A percentile compares a stretch with the other conserved stretches of the same genome.
These are phyloP conservation scores for Alternaria metachromatica DNA, from an alignment of 2,329 filamentous ascomycete species.

Conservation along the genomic window DNA sequence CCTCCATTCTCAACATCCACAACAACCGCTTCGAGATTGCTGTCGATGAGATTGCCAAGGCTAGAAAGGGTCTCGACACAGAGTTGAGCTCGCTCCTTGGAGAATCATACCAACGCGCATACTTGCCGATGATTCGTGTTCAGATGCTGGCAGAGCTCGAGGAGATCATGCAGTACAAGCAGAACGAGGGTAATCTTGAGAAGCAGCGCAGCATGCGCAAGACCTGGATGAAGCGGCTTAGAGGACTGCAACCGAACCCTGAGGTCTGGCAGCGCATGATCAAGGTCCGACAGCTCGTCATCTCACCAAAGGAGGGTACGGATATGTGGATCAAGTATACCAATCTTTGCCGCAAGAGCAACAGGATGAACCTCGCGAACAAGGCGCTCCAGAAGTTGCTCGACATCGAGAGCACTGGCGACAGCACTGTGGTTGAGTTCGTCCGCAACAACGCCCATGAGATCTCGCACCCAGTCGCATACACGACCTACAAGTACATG, in stretches of 20 bases:
- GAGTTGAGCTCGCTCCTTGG: constrained; percentile 96
- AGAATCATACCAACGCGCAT: constrained; percentile 97
- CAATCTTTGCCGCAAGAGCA: constrained; percentile 96
- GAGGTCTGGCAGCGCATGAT: constrained; percentile 99
- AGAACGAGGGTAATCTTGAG: constrained; percentile 76
- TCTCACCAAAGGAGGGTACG: constrained; percentile 90
- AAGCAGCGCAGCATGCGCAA: constrained; percentile 90
- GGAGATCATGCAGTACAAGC: constrained; percentile 97
- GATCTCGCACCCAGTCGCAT: constrained; percentile 80
- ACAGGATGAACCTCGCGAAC: constrained; percentile 91
- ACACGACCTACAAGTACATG: constrained; percentile 96
- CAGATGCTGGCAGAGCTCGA: constrained; percentile 99
- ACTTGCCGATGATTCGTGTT: constrained; percentile 95
- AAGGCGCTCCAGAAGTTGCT: constrained; percentile 94
- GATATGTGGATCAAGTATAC: constrained; percentile 99
- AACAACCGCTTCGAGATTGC: constrained; percentile 95
- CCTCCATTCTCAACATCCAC: constrained; percentile 92
- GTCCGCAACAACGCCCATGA: constrained; percentile 49
- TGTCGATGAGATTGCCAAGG: constrained; percentile 85
- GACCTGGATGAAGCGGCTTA: constrained; percentile 94
- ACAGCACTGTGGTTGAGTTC: constrained; percentile 42
- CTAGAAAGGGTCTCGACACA: constrained; percentile 90
- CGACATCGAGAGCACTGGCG: constrained; percentile 45
- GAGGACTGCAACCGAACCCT: constrained; percentile 94
- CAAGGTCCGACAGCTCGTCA: constrained; percentile 89